Evolutionary conservation across 176 grass and related monocot species (phyloP).

Genomic region (Lolium rigidum): DNA sequence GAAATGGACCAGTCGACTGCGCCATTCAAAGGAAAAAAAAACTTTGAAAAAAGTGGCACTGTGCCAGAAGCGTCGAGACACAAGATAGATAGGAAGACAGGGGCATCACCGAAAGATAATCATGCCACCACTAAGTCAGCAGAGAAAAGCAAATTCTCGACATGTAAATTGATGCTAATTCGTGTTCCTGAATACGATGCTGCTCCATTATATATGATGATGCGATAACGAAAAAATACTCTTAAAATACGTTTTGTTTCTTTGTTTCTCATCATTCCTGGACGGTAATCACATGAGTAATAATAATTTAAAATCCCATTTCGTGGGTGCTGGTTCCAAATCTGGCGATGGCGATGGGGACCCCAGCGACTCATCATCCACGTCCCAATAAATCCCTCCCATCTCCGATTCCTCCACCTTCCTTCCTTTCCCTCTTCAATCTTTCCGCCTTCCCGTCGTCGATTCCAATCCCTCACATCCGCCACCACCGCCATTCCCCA

Average conservation of each 20-base stretch:
- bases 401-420: slow-evolving; percentile 32
- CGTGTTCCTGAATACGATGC: slow-evolving; percentile 3
- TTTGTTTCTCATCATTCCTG: too few relatives aligned
- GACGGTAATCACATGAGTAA: not conserved
- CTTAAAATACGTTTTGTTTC: not conserved
- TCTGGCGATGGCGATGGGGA: slow-evolving; percentile 52
- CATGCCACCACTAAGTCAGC: not conserved
- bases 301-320: not conserved
- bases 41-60: not conserved
- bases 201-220: not conserved
- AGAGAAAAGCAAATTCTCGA: not conserved
- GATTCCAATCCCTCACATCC: slow-evolving; percentile 39
- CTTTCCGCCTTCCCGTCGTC: slow-evolving; percentile 15
- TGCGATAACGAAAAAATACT: not conserved
- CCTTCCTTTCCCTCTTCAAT: slow-evolving; percentile 33
- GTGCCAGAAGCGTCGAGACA: slow-evolving; percentile 20
- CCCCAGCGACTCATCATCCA: slow-evolving; percentile 47
- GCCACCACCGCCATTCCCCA: not conserved
- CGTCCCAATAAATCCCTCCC: slow-evolving; percentile 55
- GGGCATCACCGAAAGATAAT: not conserved
- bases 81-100: not conserved
- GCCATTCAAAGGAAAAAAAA: too few relatives aligned
- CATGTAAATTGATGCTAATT: not conserved
- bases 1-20: not conserved
- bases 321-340: slow-evolving; percentile 43